phyloP scores from a whole-genome alignment of 2,329 filamentous ascomycete genomes.

The Celoporthe dispersa region DNA sequence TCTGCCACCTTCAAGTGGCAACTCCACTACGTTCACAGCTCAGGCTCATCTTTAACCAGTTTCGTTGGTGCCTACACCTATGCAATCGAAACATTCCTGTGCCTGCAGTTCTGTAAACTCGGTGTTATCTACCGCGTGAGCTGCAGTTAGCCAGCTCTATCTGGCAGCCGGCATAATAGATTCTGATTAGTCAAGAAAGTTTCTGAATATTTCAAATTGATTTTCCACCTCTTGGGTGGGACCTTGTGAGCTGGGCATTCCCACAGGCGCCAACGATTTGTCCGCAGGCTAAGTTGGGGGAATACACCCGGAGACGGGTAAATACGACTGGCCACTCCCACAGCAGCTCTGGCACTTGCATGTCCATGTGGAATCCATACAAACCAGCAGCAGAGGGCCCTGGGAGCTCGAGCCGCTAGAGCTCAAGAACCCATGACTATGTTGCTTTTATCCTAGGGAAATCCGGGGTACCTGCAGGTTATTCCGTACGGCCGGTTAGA shows the following conservation, averaged over 20 bases:
- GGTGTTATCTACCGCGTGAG: background rate
- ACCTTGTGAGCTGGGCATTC: background rate
- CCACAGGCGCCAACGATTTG: background rate
- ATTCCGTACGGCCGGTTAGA: slow-evolving; percentile 16
- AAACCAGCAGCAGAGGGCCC: background rate
- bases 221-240: background rate
- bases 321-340: slow-evolving; percentile 14
- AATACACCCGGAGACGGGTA: slow-evolving; percentile 15
- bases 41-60: too few species aligned
- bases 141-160: background rate
- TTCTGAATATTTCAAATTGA: background rate
- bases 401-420: background rate
- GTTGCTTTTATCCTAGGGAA: slow-evolving; percentile 1
- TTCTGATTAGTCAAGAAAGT: background rate
- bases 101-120: background rate
- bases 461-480: slow-evolving; percentile 6
- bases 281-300: slow-evolving; percentile 13
- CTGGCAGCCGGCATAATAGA: background rate
- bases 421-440: background rate
- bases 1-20: too few species aligned
- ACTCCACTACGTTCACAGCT: too few species aligned
- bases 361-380: background rate
- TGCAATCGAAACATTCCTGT: background rate
- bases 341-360: background rate
- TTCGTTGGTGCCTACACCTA: too few species aligned